Evolutionary conservation across 1,284 basidiomycete species (phyloP), one percentile per base, ranked within the genome.

Genomic region (Fomes fomentarius): DNA sequence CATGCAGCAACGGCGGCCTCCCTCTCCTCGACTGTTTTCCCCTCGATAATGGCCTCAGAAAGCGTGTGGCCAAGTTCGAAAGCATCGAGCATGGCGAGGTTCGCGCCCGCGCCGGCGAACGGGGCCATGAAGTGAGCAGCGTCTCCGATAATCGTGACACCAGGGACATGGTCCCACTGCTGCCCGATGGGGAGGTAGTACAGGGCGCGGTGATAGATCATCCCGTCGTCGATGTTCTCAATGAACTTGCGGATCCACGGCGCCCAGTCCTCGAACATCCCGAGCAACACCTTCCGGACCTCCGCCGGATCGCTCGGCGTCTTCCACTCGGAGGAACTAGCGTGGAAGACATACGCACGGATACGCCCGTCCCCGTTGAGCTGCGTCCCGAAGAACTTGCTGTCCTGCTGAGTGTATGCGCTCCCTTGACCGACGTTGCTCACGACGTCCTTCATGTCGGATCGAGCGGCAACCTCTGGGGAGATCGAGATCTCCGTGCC

Each of bases 71-170:
- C 69, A n/a, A 75, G 65, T n/a, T 33, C 31, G 3, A 33, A 10
- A 33, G 31, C 4, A 12, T 33, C 3, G 74, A n/a, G n/a, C n/a
- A n/a, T n/a, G n/a, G n/a, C n/a, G n/a, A n/a, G n/a, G n/a, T n/a
- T n/a, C n/a, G n/a, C 76, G 3, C 78, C 78, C 25, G 73, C 74
- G 2, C 77, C 76, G 0, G 71, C 70, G 54, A 72, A 77, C 5
- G 74, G 76, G 3, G 72, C 68, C 76, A 79, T 79, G 21, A 76
- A 60, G 56, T 80, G 78, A 9, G 77, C 77, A 7, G 78, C 76
- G 58, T 80, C 78, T 2, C 78, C 78, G 19, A 74, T 49, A n/a
- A 75, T 52, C 25, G 66, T 67, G 26, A 58, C 51, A 1, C 62
- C 50, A 0, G 30, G 34, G 38, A 42, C 52, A 38, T 52, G 51